phyloP scores from a whole-genome alignment of 2,329 filamentous ascomycete species.

The Arthrobotrys entomopaga region DNA sequence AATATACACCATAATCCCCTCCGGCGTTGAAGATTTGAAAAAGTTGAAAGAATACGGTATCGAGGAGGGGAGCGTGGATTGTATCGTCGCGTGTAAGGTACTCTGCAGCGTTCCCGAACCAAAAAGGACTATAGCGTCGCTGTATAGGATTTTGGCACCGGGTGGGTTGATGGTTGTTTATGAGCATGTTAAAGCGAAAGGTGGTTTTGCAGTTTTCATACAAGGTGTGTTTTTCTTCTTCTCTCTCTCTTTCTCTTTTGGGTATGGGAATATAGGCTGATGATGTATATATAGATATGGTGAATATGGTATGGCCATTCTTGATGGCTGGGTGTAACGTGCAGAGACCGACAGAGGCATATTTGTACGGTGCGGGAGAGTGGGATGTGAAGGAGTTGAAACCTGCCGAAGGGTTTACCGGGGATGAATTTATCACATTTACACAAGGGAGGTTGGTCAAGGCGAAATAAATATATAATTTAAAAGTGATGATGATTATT shows the following conservation, averaged over 20 bases:
- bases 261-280: neutral
- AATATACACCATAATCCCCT: slow-evolving; percentile 66
- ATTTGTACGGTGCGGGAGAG: slow-evolving; percentile 63
- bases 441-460: slow-evolving; percentile 39
- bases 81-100: slow-evolving; percentile 68
- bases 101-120: slow-evolving; percentile 67
- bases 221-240: slow-evolving; percentile 64
- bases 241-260: neutral
- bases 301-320: slow-evolving; percentile 65
- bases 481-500: no score
- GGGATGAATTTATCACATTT: slow-evolving; percentile 44
- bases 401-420: slow-evolving; percentile 43
- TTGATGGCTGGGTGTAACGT: slow-evolving; percentile 68
- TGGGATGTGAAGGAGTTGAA: slow-evolving; percentile 67
- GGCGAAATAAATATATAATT: slow-evolving; percentile 22
- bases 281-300: slow-evolving; percentile 43
- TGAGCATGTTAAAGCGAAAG: slow-evolving; percentile 68
- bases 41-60: slow-evolving; percentile 64
- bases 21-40: slow-evolving; percentile 63
- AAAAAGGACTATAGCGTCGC: slow-evolving; percentile 63
- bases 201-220: slow-evolving; percentile 63
- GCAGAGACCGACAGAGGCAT: slow-evolving; percentile 65
- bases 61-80: slow-evolving; percentile 67
- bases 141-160: slow-evolving; percentile 67
- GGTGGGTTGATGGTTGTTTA: slow-evolving; percentile 68